A percentile compares a stretch with the other conserved stretches of the same genome.
phyloP scores from a whole-genome alignment of 2,329 filamentous ascomycete species.

The Triangularia setosa region DNA sequence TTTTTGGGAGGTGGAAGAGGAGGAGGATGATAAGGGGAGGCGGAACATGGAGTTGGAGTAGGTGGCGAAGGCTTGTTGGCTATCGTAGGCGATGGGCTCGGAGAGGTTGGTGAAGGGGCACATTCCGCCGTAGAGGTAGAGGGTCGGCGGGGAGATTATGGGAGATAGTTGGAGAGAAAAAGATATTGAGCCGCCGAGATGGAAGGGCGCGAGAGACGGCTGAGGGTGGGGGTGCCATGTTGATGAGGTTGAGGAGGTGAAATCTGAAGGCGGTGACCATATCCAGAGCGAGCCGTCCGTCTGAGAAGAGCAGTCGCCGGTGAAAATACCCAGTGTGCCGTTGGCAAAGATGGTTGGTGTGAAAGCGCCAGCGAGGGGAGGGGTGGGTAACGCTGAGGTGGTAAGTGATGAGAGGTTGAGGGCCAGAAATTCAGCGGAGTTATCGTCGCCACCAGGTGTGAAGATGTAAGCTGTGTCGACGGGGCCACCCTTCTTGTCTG shows the following conservation, averaged over 20 bases:
- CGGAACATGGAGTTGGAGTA: constrained; percentile 80
- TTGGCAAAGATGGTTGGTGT: constrained; percentile 62
- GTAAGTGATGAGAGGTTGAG: constrained; percentile 62
- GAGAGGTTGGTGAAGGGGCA: constrained; percentile 50
- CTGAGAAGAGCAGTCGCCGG: constrained; percentile 64
- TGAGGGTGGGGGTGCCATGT: constrained; percentile 29
- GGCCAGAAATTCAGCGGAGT: constrained; percentile 45
- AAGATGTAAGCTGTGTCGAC: constrained; percentile 63
- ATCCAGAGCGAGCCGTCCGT: constrained; percentile 62
- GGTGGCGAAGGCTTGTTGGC: constrained; percentile 65
- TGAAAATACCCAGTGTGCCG: constrained; percentile 69
- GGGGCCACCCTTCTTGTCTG: constrained; percentile 25
- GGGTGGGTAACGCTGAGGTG: constrained; percentile 47
- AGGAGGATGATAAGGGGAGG: constrained; percentile 43
- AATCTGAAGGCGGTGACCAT: constrained; percentile 40
- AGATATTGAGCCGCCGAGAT: constrained; percentile 55
- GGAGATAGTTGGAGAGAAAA: constrained; percentile 62
- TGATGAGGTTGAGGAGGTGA: neutral
- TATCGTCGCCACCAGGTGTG: constrained; percentile 40
- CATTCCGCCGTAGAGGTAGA: constrained; percentile 88
- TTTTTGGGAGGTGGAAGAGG: constrained; percentile 54
- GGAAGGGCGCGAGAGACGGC: constrained; percentile 39
- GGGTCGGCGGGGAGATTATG: constrained; percentile 47
- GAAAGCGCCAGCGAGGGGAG: constrained; percentile 48
- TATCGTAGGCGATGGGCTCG: constrained; percentile 19